Base-by-base conservation (phyloP, 2,329 filamentous ascomycete genomes). In the Ilyonectria robusta region DNA sequence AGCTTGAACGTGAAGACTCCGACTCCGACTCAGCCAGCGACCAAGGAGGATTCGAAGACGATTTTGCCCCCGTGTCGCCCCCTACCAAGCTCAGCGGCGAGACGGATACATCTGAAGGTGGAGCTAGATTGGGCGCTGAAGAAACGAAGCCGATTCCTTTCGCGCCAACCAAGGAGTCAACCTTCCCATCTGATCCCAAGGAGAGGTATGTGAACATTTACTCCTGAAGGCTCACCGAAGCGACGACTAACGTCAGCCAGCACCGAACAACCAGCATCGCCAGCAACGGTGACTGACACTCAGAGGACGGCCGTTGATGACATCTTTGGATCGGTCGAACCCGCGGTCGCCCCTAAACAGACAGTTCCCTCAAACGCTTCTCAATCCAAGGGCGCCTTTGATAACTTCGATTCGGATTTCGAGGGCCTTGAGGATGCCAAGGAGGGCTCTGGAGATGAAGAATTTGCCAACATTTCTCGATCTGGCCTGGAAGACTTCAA, bases 11-110 rank as follows among this genome's bases (percentile, higher is more conserved):
- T 50, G 87, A 90, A 33, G 93, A 95, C 26, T 92, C 93, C 21
- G 92, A 97, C n/a, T 95, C 93, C 33, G 94, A 97, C 65, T 92
- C 91, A 33, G 92, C 91, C 61, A 93, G 89, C 66, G 93, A 94
- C 54, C 88, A 89, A 55, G 94, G 93, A 47, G 94, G 95, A 0
- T 98, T 98, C 77, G 95, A 97, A 56, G 96, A 99, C 77, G 92
- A 98, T 79, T 98, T 98, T 78, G 91, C 93, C 0, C 90, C 93
- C 15, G 87, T 88, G 2, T 87, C 87, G 5, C 84, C 85, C 26
- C 77, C 79, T 29, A 72, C 78, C 33, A 85, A 83, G 71, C 35
- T 65, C 19, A 67, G 60, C 6, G 67, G 63, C 15, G 69, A 68
- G 17, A 70, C 70, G 33, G 72, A 75, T 59, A 57, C 65, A 31